Evolutionary conservation across 768 basidiomycete species (phyloP), one percentile per base, ranked within the genome.

Genomic region (Lactarius pseudohatsudake): DNA sequence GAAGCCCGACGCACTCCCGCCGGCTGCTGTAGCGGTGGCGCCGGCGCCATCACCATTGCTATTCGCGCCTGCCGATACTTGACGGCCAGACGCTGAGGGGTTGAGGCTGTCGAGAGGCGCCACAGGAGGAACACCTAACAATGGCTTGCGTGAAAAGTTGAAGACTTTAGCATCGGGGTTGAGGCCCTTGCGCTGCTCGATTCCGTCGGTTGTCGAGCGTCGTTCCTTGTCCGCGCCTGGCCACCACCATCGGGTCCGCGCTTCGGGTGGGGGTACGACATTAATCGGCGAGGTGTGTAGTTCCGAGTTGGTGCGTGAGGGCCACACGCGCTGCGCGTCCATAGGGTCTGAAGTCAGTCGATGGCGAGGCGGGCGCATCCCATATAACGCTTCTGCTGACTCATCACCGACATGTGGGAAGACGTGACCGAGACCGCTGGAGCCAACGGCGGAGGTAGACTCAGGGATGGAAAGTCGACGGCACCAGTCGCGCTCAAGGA

Each of bases 131-230:
- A 64, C 50, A 18, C 41, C 41, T 6, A 62, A 68, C 65, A 74
- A 73, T 4, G 69, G 64, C 68, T 59, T 68, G 32, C 36, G 77
- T 41, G 79, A 76, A 59, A 90, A 79, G 72, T 81, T 87, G 79
- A 94, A 94, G 63, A 86, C 91, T 73, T 93, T 92, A 61, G 92
- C 92, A 75, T 89, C 90, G 1, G 92, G 92, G 76, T 94, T 94
- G 66, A 94, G 82, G 8, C 87, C 85, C 73, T 84, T 89, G 74
- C 30, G 77, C 69, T 57, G 79, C 80, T 73, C 83, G 79, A 41
- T 81, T 77, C 43, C 79, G 76, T 79, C 75, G 20, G 74, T 28
- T 7, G 65, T 66, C 38, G 65, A 62, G 16, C 67, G 66, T 36
- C 61, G 62, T 62, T 62, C 57, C 58, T 62, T 69, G 34, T 67